Percentiles rank a stretch among this genome's conserved stretches.
phyloP scores from a whole-genome alignment of 2,329 filamentous ascomycete genomes.

The Lecanicillium sp. region DNA sequence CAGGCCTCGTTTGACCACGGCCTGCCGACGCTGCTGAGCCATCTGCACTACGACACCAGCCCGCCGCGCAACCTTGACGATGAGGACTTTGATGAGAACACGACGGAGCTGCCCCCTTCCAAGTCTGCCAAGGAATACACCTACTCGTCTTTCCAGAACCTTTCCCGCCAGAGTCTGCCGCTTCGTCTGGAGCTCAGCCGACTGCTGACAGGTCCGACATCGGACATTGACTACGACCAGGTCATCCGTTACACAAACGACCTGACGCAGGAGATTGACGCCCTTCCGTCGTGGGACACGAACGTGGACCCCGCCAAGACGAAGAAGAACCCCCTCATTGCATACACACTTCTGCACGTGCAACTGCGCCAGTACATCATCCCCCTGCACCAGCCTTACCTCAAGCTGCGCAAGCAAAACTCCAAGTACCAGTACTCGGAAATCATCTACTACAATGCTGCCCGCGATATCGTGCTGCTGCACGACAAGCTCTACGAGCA shows the following conservation, averaged over 20 bases:
- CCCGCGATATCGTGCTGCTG: constrained; percentile 55
- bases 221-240: constrained; percentile 55
- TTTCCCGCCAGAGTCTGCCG: constrained; percentile 49
- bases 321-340: constrained; percentile 50
- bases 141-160: constrained; percentile 52
- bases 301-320: constrained; percentile 30
- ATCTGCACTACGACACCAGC: constrained; percentile 50
- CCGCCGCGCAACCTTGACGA: constrained; percentile 53
- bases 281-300: constrained; percentile 49
- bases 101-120: constrained; percentile 44
- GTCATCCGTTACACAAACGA: constrained; percentile 57
- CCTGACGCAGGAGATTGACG: constrained; percentile 55
- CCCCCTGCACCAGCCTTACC: constrained; percentile 54
- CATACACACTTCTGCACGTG: constrained; percentile 54
- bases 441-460: constrained; percentile 57
- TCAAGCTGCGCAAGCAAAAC: constrained; percentile 53
- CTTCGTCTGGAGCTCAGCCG: constrained; percentile 53
- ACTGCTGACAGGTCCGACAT: constrained; percentile 47
- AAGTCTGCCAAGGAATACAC: constrained; percentile 50
- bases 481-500: constrained; percentile 55
- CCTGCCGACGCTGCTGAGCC: constrained; percentile 50
- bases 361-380: constrained; percentile 58
- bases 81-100: constrained; percentile 50
- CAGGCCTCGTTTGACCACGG: constrained; percentile 57
- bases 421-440: constrained; percentile 58